Evolutionary conservation across 1,139 yeast species (phyloP), one percentile per base, ranked within the genome.

Genomic region (Schwanniomyces etchellsii): DNA sequence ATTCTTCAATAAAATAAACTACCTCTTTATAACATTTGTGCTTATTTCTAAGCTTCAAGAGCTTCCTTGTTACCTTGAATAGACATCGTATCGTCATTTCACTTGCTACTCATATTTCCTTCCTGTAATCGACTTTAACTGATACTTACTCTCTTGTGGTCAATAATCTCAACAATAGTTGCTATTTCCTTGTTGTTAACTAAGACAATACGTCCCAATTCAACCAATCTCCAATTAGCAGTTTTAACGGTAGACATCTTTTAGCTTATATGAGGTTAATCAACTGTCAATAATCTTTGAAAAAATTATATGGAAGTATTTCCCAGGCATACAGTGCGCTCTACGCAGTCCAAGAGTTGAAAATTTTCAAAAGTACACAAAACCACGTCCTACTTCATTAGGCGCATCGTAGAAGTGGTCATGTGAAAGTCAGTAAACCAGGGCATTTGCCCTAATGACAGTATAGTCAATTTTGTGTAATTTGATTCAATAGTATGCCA

Each of bases 221-320:
- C 96, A 68, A 93, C 98, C 67, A 77, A 81, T 83, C 96, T 86
- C 97, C 96, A 89, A 89, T 84, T 85, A 71, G 95, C 77, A 69
- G 95, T 84, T 77, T 84, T 83, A 70, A 89, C 93, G 64, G 83
- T 74, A 42, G 67, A 57, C 70, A 63, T 64, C 42, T 47, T 40
- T 35, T 24, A 24, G 35, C 28, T 33, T 29, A 35, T 37, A 31
- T 29, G 38, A 29, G 35, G 33, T 31, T 34, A 30, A 28, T 29
- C 25, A 31, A 34, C 35, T 30, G 34, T 30, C 36, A 30, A 16
- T 26, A 18, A 18, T 18, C 21, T 18, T n/a, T 18, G 21, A 7
- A 18, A 18, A 18, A 18, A 18, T 18, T 18, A 7, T 18, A 18
- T 7, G 9, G 7, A 7, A n/a, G n/a, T 7, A 18, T 18, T 7